phyloP scores from a whole-genome alignment of 225 moss, liverwort and hornwort genomes.

The Rhytidiadelphus loreus region DNA sequence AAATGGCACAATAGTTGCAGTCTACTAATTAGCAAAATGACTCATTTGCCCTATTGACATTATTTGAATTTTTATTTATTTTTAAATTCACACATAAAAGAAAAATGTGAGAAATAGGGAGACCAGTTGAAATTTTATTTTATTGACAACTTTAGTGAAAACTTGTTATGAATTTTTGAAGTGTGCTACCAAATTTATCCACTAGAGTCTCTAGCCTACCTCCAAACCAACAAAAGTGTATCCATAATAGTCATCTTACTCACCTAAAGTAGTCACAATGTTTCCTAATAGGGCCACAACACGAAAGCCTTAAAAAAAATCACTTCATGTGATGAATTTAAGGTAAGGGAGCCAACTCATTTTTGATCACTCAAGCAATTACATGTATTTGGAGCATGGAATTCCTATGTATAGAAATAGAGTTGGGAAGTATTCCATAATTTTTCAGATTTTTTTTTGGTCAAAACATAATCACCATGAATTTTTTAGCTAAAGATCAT shows the following conservation, averaged over 20 bases:
- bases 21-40: rapidly evolving
- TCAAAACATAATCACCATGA: no score
- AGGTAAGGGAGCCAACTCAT: no score
- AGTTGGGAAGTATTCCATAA: no score
- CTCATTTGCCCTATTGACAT: rapidly evolving
- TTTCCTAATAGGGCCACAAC: neutral
- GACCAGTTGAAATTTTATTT: neutral
- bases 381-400: no score
- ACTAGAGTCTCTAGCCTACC: rapidly evolving
- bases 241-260: neutral
- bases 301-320: neutral
- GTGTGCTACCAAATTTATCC: rapidly evolving
- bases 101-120: neutral
- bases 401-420: no score
- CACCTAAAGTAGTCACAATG: neutral
- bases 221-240: no score
- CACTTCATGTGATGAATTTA: neutral
- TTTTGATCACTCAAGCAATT: no score
- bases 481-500: no score
- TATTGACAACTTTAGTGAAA: no score
- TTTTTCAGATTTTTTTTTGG: no score
- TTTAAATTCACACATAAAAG: no score
- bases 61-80: no score
- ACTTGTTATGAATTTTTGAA: neutral
- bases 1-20: neutral